phyloP scores from a whole-genome alignment of 306 rosid genomes.

The Fagus sylvatica region DNA sequence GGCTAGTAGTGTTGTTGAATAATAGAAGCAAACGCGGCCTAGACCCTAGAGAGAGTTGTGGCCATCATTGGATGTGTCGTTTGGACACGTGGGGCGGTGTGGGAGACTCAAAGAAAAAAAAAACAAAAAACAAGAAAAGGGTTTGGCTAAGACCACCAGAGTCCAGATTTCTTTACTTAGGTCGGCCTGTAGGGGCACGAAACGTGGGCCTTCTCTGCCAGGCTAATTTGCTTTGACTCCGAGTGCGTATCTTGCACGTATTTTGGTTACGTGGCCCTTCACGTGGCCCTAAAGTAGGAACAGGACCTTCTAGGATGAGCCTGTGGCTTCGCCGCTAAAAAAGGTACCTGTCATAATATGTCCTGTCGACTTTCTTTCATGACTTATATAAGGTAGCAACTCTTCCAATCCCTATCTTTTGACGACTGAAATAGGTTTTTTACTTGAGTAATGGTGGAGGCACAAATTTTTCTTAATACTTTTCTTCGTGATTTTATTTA shows the following conservation, averaged over 20 bases:
- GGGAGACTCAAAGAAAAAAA: background rate
- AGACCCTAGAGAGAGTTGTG: background rate
- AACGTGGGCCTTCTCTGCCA: background rate
- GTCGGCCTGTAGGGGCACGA: slow-evolving; percentile 2
- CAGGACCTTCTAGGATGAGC: background rate
- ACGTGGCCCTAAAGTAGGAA: background rate
- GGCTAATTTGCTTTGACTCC: no score
- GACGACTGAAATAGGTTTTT: no score
- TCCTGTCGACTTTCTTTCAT: no score
- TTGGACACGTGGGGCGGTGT: slow-evolving; percentile 51
- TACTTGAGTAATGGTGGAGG: no score
- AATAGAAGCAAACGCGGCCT: slow-evolving; percentile 19
- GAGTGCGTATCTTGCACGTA: slow-evolving; percentile 3
- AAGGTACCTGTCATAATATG: no score
- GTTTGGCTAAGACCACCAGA: background rate
- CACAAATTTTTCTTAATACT: no score
- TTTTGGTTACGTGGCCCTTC: slow-evolving; percentile 7
- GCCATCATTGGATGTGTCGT: slow-evolving; percentile 26
- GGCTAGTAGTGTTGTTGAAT: slow-evolving; percentile 9
- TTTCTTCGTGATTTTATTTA: no score
- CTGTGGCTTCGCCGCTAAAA: background rate
- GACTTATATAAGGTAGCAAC: no score
- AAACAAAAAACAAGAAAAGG: no score
- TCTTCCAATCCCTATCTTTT: no score
- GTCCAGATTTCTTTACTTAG: slow-evolving; percentile 1